A percentile compares a stretch with the other conserved stretches of the same genome.
phyloP scores from a whole-genome alignment of 2,329 filamentous ascomycete species.

The Ophiostoma ulmi region DNA sequence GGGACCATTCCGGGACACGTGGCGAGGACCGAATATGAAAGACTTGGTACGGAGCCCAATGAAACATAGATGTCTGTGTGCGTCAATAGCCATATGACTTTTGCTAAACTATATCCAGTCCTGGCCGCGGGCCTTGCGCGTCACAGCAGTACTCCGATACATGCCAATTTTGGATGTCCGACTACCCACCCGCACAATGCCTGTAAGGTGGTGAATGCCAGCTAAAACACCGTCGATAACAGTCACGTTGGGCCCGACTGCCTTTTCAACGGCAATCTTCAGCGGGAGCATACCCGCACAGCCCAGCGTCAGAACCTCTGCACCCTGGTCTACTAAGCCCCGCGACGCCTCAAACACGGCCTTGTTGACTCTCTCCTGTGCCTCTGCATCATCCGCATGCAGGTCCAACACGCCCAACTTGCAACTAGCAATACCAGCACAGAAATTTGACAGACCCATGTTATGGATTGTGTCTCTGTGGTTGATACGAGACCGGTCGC shows the following conservation, averaged over 20 bases:
- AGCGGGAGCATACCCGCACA: conserved; percentile 28
- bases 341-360: conserved; percentile 20
- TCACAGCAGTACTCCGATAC: conserved; percentile 24
- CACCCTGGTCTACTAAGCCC: conserved; percentile 23
- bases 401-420: conserved; percentile 27
- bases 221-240: conserved; percentile 27
- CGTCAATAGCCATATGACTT: background rate
- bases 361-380: conserved; percentile 19
- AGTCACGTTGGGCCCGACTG: conserved; percentile 25
- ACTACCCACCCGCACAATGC: conserved; percentile 38
- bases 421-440: conserved; percentile 27
- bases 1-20: background rate
- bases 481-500: conserved; percentile 23
- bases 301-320: conserved; percentile 26
- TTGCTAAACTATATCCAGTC: conserved; percentile 21
- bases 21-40: background rate
- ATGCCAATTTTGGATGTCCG: conserved; percentile 25
- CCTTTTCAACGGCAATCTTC: conserved; percentile 25
- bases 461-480: conserved; percentile 25
- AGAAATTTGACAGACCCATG: conserved; percentile 26
- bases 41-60: background rate
- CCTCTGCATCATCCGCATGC: conserved; percentile 21
- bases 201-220: conserved; percentile 40
- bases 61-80: background rate
- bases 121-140: conserved; percentile 25